Base-by-base conservation (phyloP, 805 yeast genomes). In the Candida loeiensis region DNA sequence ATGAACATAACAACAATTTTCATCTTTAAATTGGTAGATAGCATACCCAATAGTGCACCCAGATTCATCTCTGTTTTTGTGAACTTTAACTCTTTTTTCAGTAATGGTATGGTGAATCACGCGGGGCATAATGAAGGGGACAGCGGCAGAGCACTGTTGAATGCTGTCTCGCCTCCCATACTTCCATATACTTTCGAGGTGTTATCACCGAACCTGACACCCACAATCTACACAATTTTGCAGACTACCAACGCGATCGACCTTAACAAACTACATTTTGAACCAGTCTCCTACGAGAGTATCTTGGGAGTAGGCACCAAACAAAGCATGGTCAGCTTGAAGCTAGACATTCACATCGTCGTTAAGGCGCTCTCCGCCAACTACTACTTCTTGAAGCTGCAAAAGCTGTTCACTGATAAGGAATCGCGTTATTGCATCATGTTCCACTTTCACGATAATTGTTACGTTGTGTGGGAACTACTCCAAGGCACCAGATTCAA, bases 171-270 rank as follows among this genome's bases (percentile, higher is more conserved):
- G 3, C 37, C 42, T 4, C 42, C 40, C 3, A 33, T 39, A 25
- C 37, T 50, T 6, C 56, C 56, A n/a, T 37, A 49, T 12, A 37
- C 54, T 12, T 53, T 53, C 37, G 51, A 48, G 16, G 47, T 51
- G 3, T 37, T 35, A 12, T 28, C 42, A 9, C 29, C 40, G 4
- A 36, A 16, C 27, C 33, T 44, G 9, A 40, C 37, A 16, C 42
- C 53, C 12, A 11, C 43, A 15, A 24, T 37, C 7, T 37, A 51
- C 14, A 53, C 55, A 3, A 36, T 53, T 3, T 15, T 50, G 17
- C 49, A 51, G 19, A 29, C 28, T n/a, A 33, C 42, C 2, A 33
- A 37, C 14, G 41, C 37, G 17, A 9, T 46, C 21, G 30, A 39
- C 24, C 28, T 39, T 4, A 3, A 4, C 3, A 33, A 25, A 12